A percentile compares a stretch with the other conserved stretches of the same genome.
Evolutionary conservation across 2,329 filamentous ascomycete genomes (phyloP).

Genomic region (Escovopsis weberi): DNA sequence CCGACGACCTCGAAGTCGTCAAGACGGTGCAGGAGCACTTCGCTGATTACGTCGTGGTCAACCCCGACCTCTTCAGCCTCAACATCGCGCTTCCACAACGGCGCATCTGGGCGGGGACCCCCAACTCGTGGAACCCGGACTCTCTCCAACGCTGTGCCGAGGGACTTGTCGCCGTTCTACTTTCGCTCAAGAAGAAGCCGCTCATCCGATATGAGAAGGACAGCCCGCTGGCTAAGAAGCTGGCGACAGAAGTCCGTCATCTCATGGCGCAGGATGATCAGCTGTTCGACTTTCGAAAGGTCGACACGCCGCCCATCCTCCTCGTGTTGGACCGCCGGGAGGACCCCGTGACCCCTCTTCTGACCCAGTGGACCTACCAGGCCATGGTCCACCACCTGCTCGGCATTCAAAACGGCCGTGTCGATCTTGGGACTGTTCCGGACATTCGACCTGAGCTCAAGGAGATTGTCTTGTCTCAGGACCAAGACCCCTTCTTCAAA

Average conservation of each 20-base stretch:
- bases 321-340: constrained; percentile 83
- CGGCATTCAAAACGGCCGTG: constrained; percentile 88
- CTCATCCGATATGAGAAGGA: constrained; percentile 88
- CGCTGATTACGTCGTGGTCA: constrained; percentile 88
- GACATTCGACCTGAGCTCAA: constrained; percentile 76
- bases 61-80: constrained; percentile 81
- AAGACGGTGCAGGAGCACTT: constrained; percentile 91
- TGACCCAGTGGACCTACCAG: constrained; percentile 98
- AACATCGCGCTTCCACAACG: constrained; percentile 58
- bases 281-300: constrained; percentile 87
- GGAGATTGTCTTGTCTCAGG: constrained; percentile 89
- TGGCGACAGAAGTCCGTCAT: constrained; percentile 85
- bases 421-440: constrained; percentile 71
- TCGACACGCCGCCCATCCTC: constrained; percentile 87
- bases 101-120: constrained; percentile 64
- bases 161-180: constrained; percentile 66
- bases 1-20: constrained; percentile 94
- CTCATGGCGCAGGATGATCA: constrained; percentile 91
- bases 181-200: constrained; percentile 93
- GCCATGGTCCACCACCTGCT: constrained; percentile 98
- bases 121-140: constrained; percentile 85
- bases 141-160: constrained; percentile 76
- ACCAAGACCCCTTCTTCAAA: constrained; percentile 96
- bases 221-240: constrained; percentile 78
- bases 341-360: constrained; percentile 82